These are phyloP conservation scores for Typha latifolia DNA, from an alignment of 176 grass and related monocot genomes.

Conservation along the genomic window DNA sequence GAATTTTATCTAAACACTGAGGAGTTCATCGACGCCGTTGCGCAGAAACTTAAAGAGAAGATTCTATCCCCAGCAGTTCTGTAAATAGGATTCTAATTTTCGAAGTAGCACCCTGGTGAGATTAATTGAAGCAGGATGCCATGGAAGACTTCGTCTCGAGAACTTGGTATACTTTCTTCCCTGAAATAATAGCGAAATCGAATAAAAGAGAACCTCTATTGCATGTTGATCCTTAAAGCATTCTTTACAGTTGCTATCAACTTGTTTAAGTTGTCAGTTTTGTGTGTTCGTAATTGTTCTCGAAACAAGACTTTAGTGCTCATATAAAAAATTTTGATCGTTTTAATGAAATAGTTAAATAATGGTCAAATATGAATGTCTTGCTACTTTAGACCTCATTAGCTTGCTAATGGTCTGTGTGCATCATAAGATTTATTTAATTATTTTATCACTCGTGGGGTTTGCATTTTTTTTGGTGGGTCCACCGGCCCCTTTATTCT, in stretches of 20 bases:
- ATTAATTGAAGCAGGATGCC: not conserved
- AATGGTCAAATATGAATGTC: too few relatives aligned
- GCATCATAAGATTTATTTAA: too few relatives aligned
- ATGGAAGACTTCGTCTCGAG: not conserved
- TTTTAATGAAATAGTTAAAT: too few relatives aligned
- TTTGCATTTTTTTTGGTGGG: too few relatives aligned
- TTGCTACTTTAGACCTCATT: too few relatives aligned
- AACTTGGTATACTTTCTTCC: not conserved
- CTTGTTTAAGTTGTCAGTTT: not conserved
- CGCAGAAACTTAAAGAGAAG: conserved; percentile 47
- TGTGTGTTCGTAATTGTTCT: not conserved
- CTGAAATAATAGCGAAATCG: not conserved
- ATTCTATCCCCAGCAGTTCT: conserved; percentile 25
- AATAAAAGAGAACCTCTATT: not conserved
- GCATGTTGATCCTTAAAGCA: not conserved
- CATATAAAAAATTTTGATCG: too few relatives aligned
- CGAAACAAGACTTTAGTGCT: not conserved
- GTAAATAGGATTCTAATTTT: conserved; percentile 8
- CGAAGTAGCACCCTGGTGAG: not conserved
- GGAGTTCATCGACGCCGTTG: conserved; percentile 78
- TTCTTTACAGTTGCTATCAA: not conserved
- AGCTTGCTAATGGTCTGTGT: too few relatives aligned
- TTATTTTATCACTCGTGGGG: too few relatives aligned
- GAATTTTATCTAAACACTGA: conserved; percentile 70
- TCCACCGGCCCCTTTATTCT: too few relatives aligned